A percentile compares a stretch with the other conserved stretches of the same genome.
These are phyloP conservation scores for Samsoniella hepiali DNA, from an alignment of 2,329 filamentous ascomycete genomes.

Conservation along the genomic window DNA sequence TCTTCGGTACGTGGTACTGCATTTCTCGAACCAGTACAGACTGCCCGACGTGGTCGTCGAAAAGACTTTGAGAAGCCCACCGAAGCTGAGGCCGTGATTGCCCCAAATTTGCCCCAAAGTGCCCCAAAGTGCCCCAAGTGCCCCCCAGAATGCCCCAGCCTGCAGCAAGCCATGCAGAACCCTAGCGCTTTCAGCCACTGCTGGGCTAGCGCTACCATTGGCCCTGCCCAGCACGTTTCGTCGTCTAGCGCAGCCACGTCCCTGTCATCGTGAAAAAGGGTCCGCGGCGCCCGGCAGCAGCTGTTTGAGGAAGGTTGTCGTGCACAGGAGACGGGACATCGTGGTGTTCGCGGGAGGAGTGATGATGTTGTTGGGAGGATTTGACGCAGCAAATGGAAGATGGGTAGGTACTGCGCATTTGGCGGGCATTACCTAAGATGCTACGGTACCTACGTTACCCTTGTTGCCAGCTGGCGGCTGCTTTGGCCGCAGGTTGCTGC, in stretches of 20 bases:
- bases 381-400: neutral
- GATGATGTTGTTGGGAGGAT: neutral
- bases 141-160: constrained; percentile 10
- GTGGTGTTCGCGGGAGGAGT: neutral
- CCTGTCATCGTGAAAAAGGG: constrained; percentile 7
- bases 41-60: neutral
- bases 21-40: neutral
- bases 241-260: constrained; percentile 12
- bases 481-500: neutral
- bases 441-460: neutral
- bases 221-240: constrained; percentile 4
- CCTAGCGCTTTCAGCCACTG: constrained; percentile 8
- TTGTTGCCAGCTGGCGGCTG: constrained; percentile 1
- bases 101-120: constrained; percentile 8
- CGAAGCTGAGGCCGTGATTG: constrained; percentile 15
- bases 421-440: neutral
- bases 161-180: constrained; percentile 12
- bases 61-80: neutral
- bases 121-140: constrained; percentile 1
- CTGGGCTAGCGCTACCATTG: constrained; percentile 1
- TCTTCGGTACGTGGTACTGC: neutral
- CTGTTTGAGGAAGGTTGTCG: neutral
- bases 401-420: neutral
- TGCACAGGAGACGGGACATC: neutral
- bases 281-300: constrained; percentile 8